Percentiles rank a stretch among this genome's conserved stretches.
phyloP scores from a whole-genome alignment of 2,329 filamentous ascomycete species.

The Sodiomyces alkalinus region DNA sequence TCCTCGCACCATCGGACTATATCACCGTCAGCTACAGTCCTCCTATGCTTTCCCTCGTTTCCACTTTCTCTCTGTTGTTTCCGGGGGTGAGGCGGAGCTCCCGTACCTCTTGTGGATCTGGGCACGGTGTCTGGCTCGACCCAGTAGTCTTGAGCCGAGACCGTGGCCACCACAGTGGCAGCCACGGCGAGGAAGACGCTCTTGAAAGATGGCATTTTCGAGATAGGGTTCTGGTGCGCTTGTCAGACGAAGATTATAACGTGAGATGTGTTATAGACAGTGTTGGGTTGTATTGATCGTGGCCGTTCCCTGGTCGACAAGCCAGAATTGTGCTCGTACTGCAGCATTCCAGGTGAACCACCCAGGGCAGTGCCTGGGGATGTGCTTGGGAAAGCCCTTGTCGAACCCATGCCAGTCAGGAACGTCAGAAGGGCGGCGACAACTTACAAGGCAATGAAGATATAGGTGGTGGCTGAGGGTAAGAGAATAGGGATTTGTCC shows the following conservation, averaged over 20 bases:
- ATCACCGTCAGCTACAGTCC: slow-evolving; percentile 1
- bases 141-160: slow-evolving; percentile 32
- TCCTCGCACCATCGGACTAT: slow-evolving; percentile 50
- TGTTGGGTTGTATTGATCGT: background rate
- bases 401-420: too few relatives aligned
- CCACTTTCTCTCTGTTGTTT: background rate
- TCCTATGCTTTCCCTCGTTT: too few relatives aligned
- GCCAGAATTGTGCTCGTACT: too few relatives aligned
- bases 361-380: too few relatives aligned
- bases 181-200: slow-evolving; percentile 38
- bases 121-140: slow-evolving; percentile 50
- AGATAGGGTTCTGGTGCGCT: background rate
- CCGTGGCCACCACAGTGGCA: slow-evolving; percentile 30
- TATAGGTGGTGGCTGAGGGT: too few relatives aligned
- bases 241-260: background rate
- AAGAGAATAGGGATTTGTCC: too few relatives aligned
- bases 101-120: slow-evolving; percentile 34
- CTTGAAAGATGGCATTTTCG: slow-evolving; percentile 44
- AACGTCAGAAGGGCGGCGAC: too few relatives aligned
- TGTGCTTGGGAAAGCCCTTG: too few relatives aligned
- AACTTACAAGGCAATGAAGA: too few relatives aligned
- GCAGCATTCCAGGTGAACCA: too few relatives aligned
- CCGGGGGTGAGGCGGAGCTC: background rate
- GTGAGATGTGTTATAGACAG: background rate
- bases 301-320: too few relatives aligned